phyloP scores from a whole-genome alignment of 345 rosid genomes.

The Salix dunnii region DNA sequence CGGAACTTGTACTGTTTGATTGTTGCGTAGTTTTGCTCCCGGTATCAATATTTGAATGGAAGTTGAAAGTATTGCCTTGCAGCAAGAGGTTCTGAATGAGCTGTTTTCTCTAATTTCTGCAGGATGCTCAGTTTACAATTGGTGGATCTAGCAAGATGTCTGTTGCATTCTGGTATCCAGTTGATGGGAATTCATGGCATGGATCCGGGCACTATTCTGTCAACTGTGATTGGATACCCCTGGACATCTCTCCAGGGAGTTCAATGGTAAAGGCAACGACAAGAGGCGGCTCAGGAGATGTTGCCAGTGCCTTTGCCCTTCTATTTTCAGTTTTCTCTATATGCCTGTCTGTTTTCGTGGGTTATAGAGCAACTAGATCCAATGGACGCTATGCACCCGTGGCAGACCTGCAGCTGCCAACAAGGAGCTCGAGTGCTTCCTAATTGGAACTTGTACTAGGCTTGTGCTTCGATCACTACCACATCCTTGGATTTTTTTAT shows the following conservation, averaged over 20 bases:
- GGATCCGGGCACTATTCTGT: slow-evolving; percentile 84
- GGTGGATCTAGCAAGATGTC: slow-evolving; percentile 70
- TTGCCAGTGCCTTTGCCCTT: slow-evolving; percentile 57
- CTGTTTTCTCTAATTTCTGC: slow-evolving; percentile 25
- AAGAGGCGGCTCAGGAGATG: slow-evolving; percentile 41
- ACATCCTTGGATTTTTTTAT: neutral
- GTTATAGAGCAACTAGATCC: slow-evolving; percentile 37
- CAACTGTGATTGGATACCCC: slow-evolving; percentile 72
- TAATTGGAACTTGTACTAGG: slow-evolving; percentile 5
- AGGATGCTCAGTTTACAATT: slow-evolving; percentile 87
- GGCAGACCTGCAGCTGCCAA: slow-evolving; percentile 19
- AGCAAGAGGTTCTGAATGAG: neutral
- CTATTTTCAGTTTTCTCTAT: slow-evolving; percentile 58
- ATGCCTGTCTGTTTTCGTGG: slow-evolving; percentile 58
- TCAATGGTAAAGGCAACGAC: slow-evolving; percentile 31
- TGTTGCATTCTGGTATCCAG: slow-evolving; percentile 93
- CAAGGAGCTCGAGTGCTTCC: neutral
- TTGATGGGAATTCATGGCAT: slow-evolving; percentile 71
- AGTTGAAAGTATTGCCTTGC: slow-evolving; percentile 25
- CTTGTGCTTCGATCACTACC: neutral
- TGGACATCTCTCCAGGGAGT: slow-evolving; percentile 55
- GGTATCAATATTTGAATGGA: too few relatives aligned
- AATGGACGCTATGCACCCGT: slow-evolving; percentile 40
- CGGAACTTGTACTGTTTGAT: neutral
- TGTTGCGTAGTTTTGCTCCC: neutral